phyloP scores from a whole-genome alignment of 768 basidiomycete species.

The Strobilomyces echinocephalus region DNA sequence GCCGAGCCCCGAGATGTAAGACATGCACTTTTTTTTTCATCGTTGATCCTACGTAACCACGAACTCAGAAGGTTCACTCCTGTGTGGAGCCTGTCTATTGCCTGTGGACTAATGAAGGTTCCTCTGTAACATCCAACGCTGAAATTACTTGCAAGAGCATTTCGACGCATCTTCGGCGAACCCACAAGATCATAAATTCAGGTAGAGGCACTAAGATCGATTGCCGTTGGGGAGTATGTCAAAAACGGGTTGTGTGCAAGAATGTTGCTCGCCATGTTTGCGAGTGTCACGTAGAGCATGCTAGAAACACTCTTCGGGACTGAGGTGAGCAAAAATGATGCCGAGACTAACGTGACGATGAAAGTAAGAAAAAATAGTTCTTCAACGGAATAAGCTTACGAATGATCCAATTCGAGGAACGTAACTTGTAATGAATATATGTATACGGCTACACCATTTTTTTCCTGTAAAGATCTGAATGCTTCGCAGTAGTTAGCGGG shows the following conservation, averaged over 20 bases:
- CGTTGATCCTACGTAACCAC: neutral
- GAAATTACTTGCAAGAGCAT: neutral
- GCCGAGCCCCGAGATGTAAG: neutral
- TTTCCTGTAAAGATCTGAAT: no score
- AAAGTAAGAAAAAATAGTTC: no score
- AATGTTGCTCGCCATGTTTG: slow-evolving; percentile 1
- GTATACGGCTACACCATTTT: no score
- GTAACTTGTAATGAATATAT: no score
- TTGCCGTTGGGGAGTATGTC: neutral
- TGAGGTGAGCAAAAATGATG: no score
- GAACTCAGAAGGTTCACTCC: neutral
- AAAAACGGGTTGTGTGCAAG: neutral
- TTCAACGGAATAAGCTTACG: no score
- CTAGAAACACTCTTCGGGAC: no score
- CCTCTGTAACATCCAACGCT: neutral
- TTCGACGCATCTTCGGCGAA: neutral
- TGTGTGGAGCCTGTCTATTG: neutral
- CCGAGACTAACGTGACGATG: no score
- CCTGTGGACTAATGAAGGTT: neutral
- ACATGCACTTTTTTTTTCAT: neutral
- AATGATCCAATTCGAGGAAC: no score
- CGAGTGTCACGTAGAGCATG: slow-evolving; percentile 1
- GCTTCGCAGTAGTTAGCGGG: no score
- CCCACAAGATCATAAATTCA: neutral
- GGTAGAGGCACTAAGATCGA: neutral